phyloP scores from a whole-genome alignment of 169 alveolate genomes.

The Plasmodium ovale region DNA sequence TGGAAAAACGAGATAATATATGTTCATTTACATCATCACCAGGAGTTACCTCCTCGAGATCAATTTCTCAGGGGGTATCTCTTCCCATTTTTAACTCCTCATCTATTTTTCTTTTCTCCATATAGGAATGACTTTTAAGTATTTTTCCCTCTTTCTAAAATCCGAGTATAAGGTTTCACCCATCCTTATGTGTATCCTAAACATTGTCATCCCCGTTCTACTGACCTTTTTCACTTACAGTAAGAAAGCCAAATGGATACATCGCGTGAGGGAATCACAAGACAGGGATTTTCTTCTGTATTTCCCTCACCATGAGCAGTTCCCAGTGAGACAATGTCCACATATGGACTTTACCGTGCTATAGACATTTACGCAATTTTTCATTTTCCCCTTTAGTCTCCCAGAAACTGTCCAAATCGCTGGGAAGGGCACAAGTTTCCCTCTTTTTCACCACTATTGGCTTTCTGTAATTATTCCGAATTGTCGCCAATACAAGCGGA shows the following conservation, averaged over 20 bases:
- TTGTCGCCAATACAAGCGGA: background rate
- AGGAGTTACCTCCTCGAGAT: too few species aligned
- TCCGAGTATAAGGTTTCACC: slow-evolving; percentile 70
- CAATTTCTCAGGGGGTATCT: too few species aligned
- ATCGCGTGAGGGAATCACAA: too few species aligned
- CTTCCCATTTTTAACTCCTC: too few species aligned
- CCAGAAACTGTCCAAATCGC: slow-evolving; percentile 58
- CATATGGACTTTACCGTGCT: too few species aligned
- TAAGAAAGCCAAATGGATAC: too few species aligned
- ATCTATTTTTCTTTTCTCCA: background rate
- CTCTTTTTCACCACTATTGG: slow-evolving; percentile 65
- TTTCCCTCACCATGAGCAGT: too few species aligned
- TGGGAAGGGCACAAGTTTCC: slow-evolving; percentile 75
- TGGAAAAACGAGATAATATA: too few species aligned
- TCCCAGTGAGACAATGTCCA: too few species aligned
- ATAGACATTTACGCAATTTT: too few species aligned
- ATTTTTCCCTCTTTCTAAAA: slow-evolving; percentile 53
- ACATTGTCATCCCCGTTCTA: slow-evolving; percentile 53
- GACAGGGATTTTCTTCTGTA: too few species aligned
- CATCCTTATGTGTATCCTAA: slow-evolving; percentile 51
- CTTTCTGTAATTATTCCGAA: slow-evolving; percentile 42
- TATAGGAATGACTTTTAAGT: slow-evolving; percentile 69
- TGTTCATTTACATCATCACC: too few species aligned
- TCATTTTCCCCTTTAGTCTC: slow-evolving; percentile 25
- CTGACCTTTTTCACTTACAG: slow-evolving; percentile 57